These are phyloP conservation scores for Triadica sebifera DNA, from an alignment of 345 rosid species.

Conservation along the genomic window DNA sequence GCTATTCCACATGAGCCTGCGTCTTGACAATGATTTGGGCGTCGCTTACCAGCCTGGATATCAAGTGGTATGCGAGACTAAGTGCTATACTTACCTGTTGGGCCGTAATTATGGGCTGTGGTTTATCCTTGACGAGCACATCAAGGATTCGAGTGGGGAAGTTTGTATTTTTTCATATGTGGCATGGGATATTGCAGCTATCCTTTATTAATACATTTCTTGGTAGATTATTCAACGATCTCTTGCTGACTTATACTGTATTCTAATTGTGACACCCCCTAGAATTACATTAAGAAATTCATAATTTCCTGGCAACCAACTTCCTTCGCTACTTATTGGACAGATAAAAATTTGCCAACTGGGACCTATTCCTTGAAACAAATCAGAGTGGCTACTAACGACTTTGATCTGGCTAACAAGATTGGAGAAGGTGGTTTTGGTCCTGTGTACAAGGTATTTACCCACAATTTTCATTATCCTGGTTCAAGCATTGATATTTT, in stretches of 20 bases:
- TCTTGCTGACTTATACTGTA: neutral
- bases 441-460: constrained; percentile 57
- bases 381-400: constrained; percentile 50
- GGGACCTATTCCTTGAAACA: constrained; percentile 49
- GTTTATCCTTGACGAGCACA: too few relatives aligned
- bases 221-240: neutral
- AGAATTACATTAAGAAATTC: neutral
- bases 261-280: neutral
- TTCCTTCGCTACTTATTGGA: neutral
- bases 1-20: too few relatives aligned
- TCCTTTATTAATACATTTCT: neutral
- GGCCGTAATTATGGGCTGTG: too few relatives aligned
- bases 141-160: too few relatives aligned
- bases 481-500: neutral
- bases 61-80: too few relatives aligned
- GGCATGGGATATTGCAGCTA: neutral
- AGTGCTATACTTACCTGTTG: too few relatives aligned
- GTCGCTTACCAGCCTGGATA: too few relatives aligned
- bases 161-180: too few relatives aligned
- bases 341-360: constrained; percentile 44
- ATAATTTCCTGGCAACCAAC: neutral
- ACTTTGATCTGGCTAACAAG: constrained; percentile 51
- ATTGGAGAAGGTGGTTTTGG: constrained; percentile 78
- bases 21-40: too few relatives aligned
- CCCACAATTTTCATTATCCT: neutral